Evolutionary conservation across 305 asterid species (phyloP), one percentile per base, ranked within the genome.

Genomic region (Fraxinus velutina): DNA sequence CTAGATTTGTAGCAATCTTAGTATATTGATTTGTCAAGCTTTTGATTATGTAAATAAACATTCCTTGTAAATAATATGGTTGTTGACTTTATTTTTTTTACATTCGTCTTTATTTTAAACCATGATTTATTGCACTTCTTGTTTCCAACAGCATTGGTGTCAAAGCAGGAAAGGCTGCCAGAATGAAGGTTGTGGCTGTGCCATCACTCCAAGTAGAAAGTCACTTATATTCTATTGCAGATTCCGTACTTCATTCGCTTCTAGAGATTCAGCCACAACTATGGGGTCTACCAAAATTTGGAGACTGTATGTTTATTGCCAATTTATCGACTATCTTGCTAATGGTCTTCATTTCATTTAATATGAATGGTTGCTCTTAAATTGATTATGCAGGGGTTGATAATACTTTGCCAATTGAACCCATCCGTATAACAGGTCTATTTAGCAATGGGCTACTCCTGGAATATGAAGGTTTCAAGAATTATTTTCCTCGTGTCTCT

Each of bases 221-320:
- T 29, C 92, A 92, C 84, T 78, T 89, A 77, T 92, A 85, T 88
- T 85, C 91, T 4, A 82, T 90, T 34, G 97, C 99, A 36, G 97
- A 95, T 89, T 81, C 87, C 19, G 82, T 89, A 77, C 90, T 93
- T 85, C 97, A 89, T 80, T 92, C 96, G 0, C 92, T 95, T 37
- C 86, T 95, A 39, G 97, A 92, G 76, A 91, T 93, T 82, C 92
- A 84, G 80, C 94, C 97, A 1, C 90, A 91, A 85, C 39, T 87
- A 78, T 95, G 99, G 99, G 99, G 96, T 81, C 97, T 95, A 85
- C 98, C 99, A 74, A 89, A 83, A 52, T 95, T 93, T 73, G 87
- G 70, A 62, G 99, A 95, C 85, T 89, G 99, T 95, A 90, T 52
- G 87, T 81, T 47, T 85, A 76, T 70, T 55, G 19, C 75, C 75